Base-by-base conservation (phyloP, 495 filamentous ascomycete species). In the Penicillium macrosclerotiorum region DNA sequence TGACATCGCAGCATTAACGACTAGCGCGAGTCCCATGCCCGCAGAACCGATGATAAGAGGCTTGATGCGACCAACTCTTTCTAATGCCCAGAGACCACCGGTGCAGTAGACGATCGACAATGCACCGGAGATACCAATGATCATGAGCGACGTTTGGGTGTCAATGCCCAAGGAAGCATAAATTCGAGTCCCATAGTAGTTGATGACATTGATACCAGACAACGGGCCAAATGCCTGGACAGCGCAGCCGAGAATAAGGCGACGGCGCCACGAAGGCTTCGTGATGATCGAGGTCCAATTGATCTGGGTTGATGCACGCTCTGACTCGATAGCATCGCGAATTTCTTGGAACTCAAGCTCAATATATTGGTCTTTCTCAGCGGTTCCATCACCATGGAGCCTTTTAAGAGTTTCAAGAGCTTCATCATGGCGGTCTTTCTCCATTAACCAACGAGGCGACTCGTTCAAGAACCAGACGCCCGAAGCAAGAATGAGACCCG, bases 391-490 rank as follows among this genome's bases (percentile, higher is more conserved):
- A 7, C 42, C 37, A 3, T 55, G 59, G 11, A 63, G 47, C 0
- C 37, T 42, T 1, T 42, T 24, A 2, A 63, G 50, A 8, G 45
- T 36, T 1, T 23, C 42, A 4, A 62, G 75, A 5, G 84, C 84
- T 59, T 84, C 57, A 8, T 87, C 84, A 45, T 76, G 69, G 42
- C 76, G 74, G 60, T 85, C 84, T 51, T 83, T 82, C 47, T 77
- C 73, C 48, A 88, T 81, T 17, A 86, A 68, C 67, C 63, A 87
- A 9, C 76, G 57, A 4, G 76, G 76, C 0, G 70, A 75, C 45
- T 84, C 77, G n/a, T 77, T 75, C 7, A 83, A 67, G 54, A 80
- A 75, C 71, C 72, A 82, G 41, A 84, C 65, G 8, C 74, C 73
- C 5, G 51, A 24, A 3, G 67, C 62, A 13, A 81, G 63, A 16